Evolutionary conservation across 2,329 filamentous ascomycete genomes (phyloP).

Genomic region (Penicillium sp.): DNA sequence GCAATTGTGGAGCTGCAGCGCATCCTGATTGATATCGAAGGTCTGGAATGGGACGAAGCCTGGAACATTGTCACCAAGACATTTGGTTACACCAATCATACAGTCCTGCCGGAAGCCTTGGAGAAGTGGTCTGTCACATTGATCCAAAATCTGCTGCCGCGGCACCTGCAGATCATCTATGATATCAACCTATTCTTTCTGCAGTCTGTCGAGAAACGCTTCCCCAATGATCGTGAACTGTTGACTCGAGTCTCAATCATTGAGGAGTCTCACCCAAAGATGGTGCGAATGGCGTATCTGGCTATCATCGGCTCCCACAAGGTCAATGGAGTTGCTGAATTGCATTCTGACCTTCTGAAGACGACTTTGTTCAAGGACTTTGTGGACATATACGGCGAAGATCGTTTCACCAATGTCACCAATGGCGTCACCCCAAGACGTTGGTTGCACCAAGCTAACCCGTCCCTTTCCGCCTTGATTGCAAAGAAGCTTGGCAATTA

Average conservation of each 20-base stretch:
- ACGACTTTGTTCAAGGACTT: conserved; percentile 99
- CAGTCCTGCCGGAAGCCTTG: conserved; percentile 88
- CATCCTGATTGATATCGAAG: conserved; percentile 82
- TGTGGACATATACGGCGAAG: conserved; percentile 84
- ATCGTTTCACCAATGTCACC: conserved; percentile 98
- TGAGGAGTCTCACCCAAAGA: conserved; percentile 93
- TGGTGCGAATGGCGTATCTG: conserved; percentile 94
- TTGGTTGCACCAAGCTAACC: conserved; percentile 97
- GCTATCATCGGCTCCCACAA: conserved; percentile 98
- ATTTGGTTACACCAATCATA: conserved; percentile 98
- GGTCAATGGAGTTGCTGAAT: conserved; percentile 95
- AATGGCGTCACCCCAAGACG: conserved; percentile 94
- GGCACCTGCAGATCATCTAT: conserved; percentile 95
- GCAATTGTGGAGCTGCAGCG: conserved; percentile 94
- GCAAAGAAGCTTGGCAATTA: conserved; percentile 78
- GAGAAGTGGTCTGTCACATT: conserved; percentile 98
- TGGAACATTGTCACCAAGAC: conserved; percentile 74
- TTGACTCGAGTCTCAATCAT: conserved; percentile 89
- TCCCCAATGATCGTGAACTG: conserved; percentile 83
- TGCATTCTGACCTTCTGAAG: conserved; percentile 96
- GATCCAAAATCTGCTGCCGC: conserved; percentile 84
- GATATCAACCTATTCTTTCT: conserved; percentile 96
- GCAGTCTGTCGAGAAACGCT: conserved; percentile 80
- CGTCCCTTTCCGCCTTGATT: conserved; percentile 83
- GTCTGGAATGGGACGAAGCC: conserved; percentile 85